Evolutionary conservation across 805 yeast genomes (phyloP), one percentile per base, ranked within the genome.

Genomic region (Yarrowia yakushimensis): DNA sequence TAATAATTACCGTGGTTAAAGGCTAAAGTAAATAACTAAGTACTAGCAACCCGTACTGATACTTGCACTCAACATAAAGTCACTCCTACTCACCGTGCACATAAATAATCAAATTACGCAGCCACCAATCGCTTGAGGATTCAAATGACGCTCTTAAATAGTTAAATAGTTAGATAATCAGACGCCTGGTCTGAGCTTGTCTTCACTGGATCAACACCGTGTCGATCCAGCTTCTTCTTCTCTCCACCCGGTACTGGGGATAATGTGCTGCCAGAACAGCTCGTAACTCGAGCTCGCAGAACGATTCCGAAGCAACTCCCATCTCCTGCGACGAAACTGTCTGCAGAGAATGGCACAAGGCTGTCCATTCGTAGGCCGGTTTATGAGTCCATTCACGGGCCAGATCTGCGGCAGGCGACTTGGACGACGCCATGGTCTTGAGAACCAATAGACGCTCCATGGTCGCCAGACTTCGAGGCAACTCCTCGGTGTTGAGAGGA

Each of bases 401-500:
- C 17, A 52, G 18, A 2, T 52, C 43, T 5, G 10, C 17, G 8
- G 59, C 59, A 1, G 59, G 59, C 6, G 18, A 23, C 25, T 52
- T 52, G 18, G 43, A 34, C 3, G 31, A n/a, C 6, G 30, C 59
- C 23, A 52, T 36, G 3, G 59, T 36, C 34, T 52, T 52, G 43
- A 52, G 59, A 4, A 52, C 43, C 8, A 36, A n/a, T 2, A 34
- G 33, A 1, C 43, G 22, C 33, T 52, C 59, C 25, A 52, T 9
- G 4, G 36, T 33, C 3, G 42, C 43, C 31, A 52, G 17, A 20
- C 43, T 52, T 13, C 59, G 12, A 3, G 42, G 43, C 9, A 52
- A 18, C 43, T 52, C 59, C 9, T 52, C 59, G 9, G 59, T 52
- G 59, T 52, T 52, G 13, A 52, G 13, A 1, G 59, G 59, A 25